A percentile compares a stretch with the other conserved stretches of the same genome.
These are phyloP conservation scores for Toxicodendron radicans DNA, from an alignment of 345 rosid species.

Conservation along the genomic window DNA sequence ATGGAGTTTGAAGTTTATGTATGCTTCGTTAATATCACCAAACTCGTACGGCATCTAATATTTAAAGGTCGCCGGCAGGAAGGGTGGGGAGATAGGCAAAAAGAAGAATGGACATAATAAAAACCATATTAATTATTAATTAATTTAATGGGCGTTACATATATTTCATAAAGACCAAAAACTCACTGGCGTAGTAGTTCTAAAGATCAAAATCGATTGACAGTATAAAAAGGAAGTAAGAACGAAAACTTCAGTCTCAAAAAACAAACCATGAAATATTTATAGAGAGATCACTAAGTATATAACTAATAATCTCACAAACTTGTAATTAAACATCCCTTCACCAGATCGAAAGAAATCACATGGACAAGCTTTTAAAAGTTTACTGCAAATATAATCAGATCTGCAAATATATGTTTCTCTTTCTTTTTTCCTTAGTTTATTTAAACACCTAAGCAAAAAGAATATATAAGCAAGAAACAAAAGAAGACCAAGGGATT, in stretches of 20 bases:
- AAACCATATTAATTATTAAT: too few species aligned
- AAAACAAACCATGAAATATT: background rate
- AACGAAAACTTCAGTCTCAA: background rate
- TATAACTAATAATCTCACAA: background rate
- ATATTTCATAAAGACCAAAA: too few species aligned
- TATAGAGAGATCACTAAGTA: background rate
- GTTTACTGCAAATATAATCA: background rate
- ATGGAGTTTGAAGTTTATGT: background rate
- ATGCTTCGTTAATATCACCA: background rate
- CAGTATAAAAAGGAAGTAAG: background rate
- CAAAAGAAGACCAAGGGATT: background rate
- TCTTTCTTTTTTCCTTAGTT: background rate
- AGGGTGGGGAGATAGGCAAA: background rate
- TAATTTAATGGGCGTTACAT: too few species aligned
- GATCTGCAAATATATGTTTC: constrained; percentile 1
- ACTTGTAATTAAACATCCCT: background rate
- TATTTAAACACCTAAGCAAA: background rate
- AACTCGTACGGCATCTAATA: background rate
- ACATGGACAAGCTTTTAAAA: background rate
- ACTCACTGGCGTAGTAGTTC: too few species aligned
- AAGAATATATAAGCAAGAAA: background rate
- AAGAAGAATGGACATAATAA: constrained; percentile 1
- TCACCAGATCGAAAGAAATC: background rate
- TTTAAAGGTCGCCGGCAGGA: constrained; percentile 4
- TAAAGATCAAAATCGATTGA: background rate